phyloP scores from a whole-genome alignment of 352 stramenopile genomes.

The Globisporangium spiculum region DNA sequence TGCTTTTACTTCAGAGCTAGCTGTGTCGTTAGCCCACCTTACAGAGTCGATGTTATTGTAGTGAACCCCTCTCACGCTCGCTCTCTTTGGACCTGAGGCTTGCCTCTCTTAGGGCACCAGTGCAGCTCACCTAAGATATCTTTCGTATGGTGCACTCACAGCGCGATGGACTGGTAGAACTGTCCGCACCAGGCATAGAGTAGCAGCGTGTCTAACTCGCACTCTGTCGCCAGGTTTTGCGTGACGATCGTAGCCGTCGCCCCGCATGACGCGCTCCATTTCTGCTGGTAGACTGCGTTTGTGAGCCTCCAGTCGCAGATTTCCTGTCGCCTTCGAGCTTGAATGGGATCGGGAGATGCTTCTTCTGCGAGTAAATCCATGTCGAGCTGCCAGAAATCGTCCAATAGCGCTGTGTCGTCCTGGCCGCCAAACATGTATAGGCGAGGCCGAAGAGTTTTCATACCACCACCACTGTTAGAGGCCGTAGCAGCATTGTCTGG shows the following conservation, averaged over 20 bases:
- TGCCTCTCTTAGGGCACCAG: too few species aligned
- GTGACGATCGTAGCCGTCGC: conserved; percentile 19
- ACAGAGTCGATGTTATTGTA: too few species aligned
- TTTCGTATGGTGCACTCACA: conserved; percentile 20
- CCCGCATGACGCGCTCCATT: conserved; percentile 47
- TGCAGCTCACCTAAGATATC: too few species aligned
- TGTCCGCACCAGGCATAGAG: conserved; percentile 53
- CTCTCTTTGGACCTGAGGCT: too few species aligned
- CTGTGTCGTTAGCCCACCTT: too few species aligned
- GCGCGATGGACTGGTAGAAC: conserved; percentile 45
- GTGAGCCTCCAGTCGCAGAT: conserved; percentile 48
- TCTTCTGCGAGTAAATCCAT: conserved; percentile 35
- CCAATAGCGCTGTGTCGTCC: conserved; percentile 55
- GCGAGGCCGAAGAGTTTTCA: conserved; percentile 9
- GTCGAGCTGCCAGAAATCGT: conserved; percentile 61
- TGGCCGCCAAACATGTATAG: conserved; percentile 68
- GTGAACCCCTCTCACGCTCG: too few species aligned
- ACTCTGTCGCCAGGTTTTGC: conserved; percentile 28
- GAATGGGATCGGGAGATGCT: conserved; percentile 19
- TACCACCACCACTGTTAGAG: not conserved
- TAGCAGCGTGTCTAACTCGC: conserved; percentile 41
- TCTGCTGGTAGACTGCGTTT: conserved; percentile 29
- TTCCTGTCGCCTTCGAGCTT: conserved; percentile 17
- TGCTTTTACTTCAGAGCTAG: too few species aligned
- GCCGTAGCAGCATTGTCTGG: conserved; percentile 9